phyloP scores from a whole-genome alignment of 495 filamentous ascomycete genomes.

The Cladorrhinum samala region DNA sequence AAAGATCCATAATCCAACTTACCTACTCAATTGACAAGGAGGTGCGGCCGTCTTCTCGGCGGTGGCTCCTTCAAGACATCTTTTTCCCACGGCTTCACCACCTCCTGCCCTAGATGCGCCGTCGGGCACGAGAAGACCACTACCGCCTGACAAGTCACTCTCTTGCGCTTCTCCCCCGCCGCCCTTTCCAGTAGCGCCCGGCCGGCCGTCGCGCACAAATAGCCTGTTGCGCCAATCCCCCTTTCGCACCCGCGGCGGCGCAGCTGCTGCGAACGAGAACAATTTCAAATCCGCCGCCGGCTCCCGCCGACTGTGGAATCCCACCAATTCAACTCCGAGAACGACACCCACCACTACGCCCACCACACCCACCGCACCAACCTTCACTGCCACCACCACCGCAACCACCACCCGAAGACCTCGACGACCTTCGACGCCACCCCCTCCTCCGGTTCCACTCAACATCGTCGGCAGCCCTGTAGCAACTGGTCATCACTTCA shows the following conservation, averaged over 20 bases:
- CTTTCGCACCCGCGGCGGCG: conserved; percentile 39
- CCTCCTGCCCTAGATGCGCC: too few species aligned
- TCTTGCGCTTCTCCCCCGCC: conserved; percentile 22
- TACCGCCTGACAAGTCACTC: conserved; percentile 5
- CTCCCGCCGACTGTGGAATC: conserved; percentile 63
- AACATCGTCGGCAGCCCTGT: conserved; percentile 25
- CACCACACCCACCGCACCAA: conserved; percentile 7
- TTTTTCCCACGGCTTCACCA: conserved; percentile 1
- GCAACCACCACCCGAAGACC: conserved; percentile 14
- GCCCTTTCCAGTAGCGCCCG: conserved; percentile 15
- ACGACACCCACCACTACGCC: conserved; percentile 21
- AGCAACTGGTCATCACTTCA: too few species aligned
- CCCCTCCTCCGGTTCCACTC: conserved; percentile 43
- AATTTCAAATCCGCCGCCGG: conserved; percentile 36
- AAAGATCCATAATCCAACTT: background rate
- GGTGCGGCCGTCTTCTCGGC: background rate
- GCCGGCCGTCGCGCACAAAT: conserved; percentile 20
- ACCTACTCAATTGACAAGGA: too few species aligned
- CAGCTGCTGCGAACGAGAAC: conserved; percentile 25
- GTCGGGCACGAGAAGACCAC: too few species aligned
- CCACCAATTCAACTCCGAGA: conserved; percentile 57
- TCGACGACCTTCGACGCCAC: conserved; percentile 41
- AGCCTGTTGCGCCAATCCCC: conserved; percentile 38
- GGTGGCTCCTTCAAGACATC: background rate
- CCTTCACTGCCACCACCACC: conserved; percentile 10